phyloP scores from a whole-genome alignment of 768 basidiomycete species.

The Kwoniella dejecticola region DNA sequence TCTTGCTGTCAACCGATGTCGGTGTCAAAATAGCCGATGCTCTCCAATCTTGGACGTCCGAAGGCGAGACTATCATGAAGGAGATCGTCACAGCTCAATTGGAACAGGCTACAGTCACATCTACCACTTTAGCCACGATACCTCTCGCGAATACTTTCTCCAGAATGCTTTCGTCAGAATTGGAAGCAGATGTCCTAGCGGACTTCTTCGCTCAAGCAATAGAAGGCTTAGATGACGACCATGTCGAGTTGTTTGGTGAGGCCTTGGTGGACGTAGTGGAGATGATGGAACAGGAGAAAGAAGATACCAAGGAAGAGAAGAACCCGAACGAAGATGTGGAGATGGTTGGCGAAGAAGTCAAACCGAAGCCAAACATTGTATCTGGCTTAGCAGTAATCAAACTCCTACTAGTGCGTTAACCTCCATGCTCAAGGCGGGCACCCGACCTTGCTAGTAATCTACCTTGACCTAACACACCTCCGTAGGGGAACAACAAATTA shows the following conservation, averaged over 20 bases:
- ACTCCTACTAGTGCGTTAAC: slow-evolving; percentile 30
- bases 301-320: slow-evolving; percentile 26
- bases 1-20: not conserved
- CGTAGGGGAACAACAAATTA: slow-evolving; percentile 23
- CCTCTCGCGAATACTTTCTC: slow-evolving; percentile 18
- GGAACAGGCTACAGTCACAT: slow-evolving; percentile 1
- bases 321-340: slow-evolving; percentile 12
- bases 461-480: not conserved
- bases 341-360: slow-evolving; percentile 9
- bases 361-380: slow-evolving; percentile 7
- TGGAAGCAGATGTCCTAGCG: slow-evolving; percentile 14
- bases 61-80: slow-evolving; percentile 1
- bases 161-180: slow-evolving; percentile 2
- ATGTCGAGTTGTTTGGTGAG: slow-evolving; percentile 21
- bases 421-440: not conserved
- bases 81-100: slow-evolving; percentile 9
- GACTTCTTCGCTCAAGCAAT: slow-evolving; percentile 8
- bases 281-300: slow-evolving; percentile 33
- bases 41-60: slow-evolving; percentile 14
- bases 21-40: slow-evolving; percentile 15
- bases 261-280: slow-evolving; percentile 24
- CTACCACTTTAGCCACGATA: slow-evolving; percentile 8
- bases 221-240: slow-evolving; percentile 8
- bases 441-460: not conserved
- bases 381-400: slow-evolving; percentile 33